Evolutionary conservation across 495 filamentous ascomycete genomes (phyloP).

Genomic region (Acidomyces sp.): DNA sequence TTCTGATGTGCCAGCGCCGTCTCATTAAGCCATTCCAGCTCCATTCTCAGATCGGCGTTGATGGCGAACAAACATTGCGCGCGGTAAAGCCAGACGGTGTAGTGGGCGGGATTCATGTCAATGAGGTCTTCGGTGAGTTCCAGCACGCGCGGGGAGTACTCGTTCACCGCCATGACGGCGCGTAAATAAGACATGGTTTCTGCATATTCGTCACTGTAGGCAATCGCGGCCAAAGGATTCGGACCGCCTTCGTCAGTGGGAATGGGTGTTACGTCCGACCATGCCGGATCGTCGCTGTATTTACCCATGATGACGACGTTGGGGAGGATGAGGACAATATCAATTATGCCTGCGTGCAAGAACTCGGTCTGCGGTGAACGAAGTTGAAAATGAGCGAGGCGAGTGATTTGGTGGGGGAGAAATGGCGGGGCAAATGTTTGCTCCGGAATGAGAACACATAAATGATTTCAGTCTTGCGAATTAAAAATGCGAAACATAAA

Average conservation of each 20-base stretch:
- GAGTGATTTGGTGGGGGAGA: too few relatives aligned
- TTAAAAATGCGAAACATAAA: too few relatives aligned
- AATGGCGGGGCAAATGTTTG: too few relatives aligned
- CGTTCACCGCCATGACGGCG: conserved; percentile 80
- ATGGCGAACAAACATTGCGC: conserved; percentile 60
- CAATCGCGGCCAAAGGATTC: conserved; percentile 69
- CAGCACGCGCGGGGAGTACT: conserved; percentile 65
- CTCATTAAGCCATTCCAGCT: conserved; percentile 73
- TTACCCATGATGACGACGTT: conserved; percentile 16
- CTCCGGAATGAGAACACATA: too few relatives aligned
- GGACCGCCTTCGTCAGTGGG: conserved; percentile 64
- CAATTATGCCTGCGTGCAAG: not conserved
- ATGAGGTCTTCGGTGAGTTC: conserved; percentile 83
- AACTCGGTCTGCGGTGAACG: too few relatives aligned
- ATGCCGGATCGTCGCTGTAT: conserved; percentile 59
- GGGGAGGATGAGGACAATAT: not conserved
- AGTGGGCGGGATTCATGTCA: conserved; percentile 84
- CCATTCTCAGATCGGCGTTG: conserved; percentile 50
- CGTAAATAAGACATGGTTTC: conserved; percentile 85
- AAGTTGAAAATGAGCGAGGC: too few relatives aligned
- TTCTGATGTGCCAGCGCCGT: conserved; percentile 75
- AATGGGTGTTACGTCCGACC: conserved; percentile 74
- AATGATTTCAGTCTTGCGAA: too few relatives aligned
- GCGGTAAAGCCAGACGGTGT: conserved; percentile 96
- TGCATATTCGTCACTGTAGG: conserved; percentile 73